These are phyloP conservation scores for Lactifluus pinguis DNA, from an alignment of 768 basidiomycete species.

Conservation along the genomic window DNA sequence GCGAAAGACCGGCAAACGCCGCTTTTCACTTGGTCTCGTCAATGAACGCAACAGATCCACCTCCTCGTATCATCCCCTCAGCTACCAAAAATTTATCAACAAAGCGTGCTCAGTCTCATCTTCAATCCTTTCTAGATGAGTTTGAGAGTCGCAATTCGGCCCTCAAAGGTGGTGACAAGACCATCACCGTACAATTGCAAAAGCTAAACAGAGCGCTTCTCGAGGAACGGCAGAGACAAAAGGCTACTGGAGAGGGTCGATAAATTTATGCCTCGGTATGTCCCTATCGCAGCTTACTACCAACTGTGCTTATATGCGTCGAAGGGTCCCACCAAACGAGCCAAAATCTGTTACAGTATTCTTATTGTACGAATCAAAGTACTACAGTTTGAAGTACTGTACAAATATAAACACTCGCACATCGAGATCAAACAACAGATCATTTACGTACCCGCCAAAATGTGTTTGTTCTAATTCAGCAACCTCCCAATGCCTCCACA, in stretches of 20 bases:
- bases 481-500: slow-evolving; percentile 59
- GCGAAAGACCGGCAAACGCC: slow-evolving; percentile 1
- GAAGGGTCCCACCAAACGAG: no score
- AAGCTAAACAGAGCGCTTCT: slow-evolving; percentile 28
- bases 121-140: slow-evolving; percentile 26
- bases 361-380: not conserved
- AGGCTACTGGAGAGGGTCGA: not conserved
- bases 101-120: slow-evolving; percentile 21
- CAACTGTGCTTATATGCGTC: no score
- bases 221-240: slow-evolving; percentile 22
- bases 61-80: slow-evolving; percentile 5
- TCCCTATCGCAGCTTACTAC: not conserved
- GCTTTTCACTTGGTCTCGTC: not conserved
- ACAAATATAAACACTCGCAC: not conserved
- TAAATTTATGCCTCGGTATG: not conserved
- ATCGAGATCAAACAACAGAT: not conserved
- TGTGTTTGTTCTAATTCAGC: not conserved
- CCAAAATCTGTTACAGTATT: not conserved
- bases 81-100: slow-evolving; percentile 21
- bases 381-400: not conserved
- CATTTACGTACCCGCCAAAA: not conserved
- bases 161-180: slow-evolving; percentile 28
- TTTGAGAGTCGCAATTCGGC: slow-evolving; percentile 26
- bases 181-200: slow-evolving; percentile 29
- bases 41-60: slow-evolving; percentile 21